These are phyloP conservation scores for Linderina pennispora DNA, from an alignment of 192 early-diverging fungal genomes.

Conservation along the genomic window DNA sequence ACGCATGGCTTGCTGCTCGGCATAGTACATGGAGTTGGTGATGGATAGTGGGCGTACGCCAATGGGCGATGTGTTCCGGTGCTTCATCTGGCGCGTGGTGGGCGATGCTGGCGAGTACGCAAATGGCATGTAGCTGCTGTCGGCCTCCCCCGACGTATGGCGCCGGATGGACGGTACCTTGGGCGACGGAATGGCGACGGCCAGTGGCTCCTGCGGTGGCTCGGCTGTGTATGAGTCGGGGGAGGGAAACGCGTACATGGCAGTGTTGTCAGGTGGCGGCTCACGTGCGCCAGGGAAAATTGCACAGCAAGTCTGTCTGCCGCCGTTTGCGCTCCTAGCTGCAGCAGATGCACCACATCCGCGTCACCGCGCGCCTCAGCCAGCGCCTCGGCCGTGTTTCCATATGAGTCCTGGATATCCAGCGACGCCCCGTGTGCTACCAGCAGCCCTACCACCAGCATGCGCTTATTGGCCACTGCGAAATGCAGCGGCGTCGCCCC, in stretches of 20 bases:
- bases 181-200: neutral
- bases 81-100: slow-evolving; percentile 10
- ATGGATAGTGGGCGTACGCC: slow-evolving; percentile 18
- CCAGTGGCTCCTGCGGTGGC: neutral
- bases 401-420: slow-evolving; percentile 52
- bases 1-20: neutral
- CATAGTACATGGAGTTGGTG: neutral
- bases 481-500: slow-evolving; percentile 79
- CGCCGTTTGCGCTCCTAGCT: neutral
- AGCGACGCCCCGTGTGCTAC: slow-evolving; percentile 54
- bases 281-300: no score
- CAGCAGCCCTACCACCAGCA: slow-evolving; percentile 53
- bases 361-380: slow-evolving; percentile 23
- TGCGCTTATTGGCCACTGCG: slow-evolving; percentile 70
- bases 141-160: slow-evolving; percentile 35
- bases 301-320: neutral
- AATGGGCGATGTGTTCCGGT: slow-evolving; percentile 26
- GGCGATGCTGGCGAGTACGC: slow-evolving; percentile 1
- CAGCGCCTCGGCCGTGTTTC: slow-evolving; percentile 34
- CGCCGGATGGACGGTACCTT: slow-evolving; percentile 8
- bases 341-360: slow-evolving; percentile 1
- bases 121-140: neutral
- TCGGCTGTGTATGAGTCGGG: no score
- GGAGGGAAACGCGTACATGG: no score
- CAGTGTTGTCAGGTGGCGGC: no score